phyloP scores from a whole-genome alignment of 768 basidiomycete species.

The Clitopilus hobsonii region DNA sequence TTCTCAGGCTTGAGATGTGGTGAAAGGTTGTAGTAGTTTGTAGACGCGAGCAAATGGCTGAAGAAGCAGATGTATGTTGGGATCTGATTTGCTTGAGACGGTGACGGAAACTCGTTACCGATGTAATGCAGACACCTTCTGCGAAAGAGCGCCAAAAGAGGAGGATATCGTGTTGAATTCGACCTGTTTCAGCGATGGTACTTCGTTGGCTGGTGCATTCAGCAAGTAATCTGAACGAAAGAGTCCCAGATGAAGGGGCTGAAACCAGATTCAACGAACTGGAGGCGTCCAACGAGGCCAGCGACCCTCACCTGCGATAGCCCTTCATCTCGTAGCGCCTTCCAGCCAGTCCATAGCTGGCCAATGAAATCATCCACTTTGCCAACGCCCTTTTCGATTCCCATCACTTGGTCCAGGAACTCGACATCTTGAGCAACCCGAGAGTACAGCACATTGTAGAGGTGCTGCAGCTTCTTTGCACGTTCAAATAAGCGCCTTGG shows the following conservation, averaged over 20 bases:
- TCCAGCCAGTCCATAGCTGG: constrained; percentile 85
- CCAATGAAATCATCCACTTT: constrained; percentile 86
- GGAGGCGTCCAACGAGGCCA: background rate
- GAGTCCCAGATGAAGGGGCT: constrained; percentile 85
- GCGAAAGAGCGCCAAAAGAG: constrained; percentile 81
- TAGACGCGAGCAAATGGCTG: constrained; percentile 66
- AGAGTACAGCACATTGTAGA: constrained; percentile 85
- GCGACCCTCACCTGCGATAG: constrained; percentile 33
- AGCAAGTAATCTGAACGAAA: constrained; percentile 95
- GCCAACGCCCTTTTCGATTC: constrained; percentile 69
- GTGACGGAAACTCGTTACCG: constrained; percentile 38
- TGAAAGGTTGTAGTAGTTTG: constrained; percentile 62
- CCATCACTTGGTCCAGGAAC: constrained; percentile 85
- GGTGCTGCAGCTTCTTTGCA: constrained; percentile 62
- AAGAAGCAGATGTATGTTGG: background rate
- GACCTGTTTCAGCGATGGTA: constrained; percentile 76
- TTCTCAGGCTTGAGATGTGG: constrained; percentile 46
- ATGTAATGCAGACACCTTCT: constrained; percentile 67
- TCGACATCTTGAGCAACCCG: constrained; percentile 71
- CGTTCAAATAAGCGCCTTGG: constrained; percentile 66
- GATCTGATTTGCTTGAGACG: background rate
- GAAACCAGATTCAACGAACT: constrained; percentile 3
- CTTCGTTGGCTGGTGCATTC: constrained; percentile 43
- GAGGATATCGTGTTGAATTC: constrained; percentile 97
- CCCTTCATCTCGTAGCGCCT: constrained; percentile 61